A percentile compares a stretch with the other conserved stretches of the same genome.
phyloP scores from a whole-genome alignment of 2,329 filamentous ascomycete genomes.

The Fusarium fracticaudum region DNA sequence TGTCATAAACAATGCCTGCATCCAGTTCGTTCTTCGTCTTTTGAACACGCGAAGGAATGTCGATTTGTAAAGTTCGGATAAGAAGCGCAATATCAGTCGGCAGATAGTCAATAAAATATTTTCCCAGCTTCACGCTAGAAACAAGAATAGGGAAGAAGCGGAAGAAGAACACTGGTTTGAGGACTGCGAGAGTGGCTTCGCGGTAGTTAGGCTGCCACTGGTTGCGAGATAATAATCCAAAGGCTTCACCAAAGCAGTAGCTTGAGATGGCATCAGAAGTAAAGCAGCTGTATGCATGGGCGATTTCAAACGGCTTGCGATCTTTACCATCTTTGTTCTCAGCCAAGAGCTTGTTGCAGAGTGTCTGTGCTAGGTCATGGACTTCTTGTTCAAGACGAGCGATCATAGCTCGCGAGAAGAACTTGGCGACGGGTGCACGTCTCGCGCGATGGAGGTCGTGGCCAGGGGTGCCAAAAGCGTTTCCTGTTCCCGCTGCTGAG shows the following conservation, averaged over 20 bases:
- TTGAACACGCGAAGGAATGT: conserved; percentile 1
- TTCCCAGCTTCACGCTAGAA: conserved; percentile 2
- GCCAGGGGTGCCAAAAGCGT: conserved; percentile 3
- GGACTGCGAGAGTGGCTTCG: conserved; percentile 13
- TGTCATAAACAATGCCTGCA: conserved; percentile 1
- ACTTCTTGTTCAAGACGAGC: neutral
- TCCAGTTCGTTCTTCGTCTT: conserved; percentile 5
- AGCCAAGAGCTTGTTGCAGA: neutral
- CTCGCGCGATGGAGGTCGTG: conserved; percentile 9
- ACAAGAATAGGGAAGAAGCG: conserved; percentile 10
- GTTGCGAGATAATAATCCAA: neutral
- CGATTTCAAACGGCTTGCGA: neutral
- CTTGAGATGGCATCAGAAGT: conserved; percentile 7
- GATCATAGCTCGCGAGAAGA: conserved; percentile 22
- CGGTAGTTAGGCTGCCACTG: conserved; percentile 11
- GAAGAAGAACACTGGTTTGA: conserved; percentile 18
- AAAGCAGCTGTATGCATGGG: conserved; percentile 15
- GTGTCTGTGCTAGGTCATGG: conserved; percentile 1
- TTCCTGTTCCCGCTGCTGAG: conserved; percentile 1
- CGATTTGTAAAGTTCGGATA: conserved; percentile 1
- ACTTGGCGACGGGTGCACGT: conserved; percentile 6
- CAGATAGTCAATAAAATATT: neutral
- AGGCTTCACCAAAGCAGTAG: conserved; percentile 18
- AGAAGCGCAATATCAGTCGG: conserved; percentile 4
- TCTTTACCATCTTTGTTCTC: neutral